These are phyloP conservation scores for Ustilaginoidea virens DNA, from an alignment of 2,329 filamentous ascomycete species.

Conservation along the genomic window DNA sequence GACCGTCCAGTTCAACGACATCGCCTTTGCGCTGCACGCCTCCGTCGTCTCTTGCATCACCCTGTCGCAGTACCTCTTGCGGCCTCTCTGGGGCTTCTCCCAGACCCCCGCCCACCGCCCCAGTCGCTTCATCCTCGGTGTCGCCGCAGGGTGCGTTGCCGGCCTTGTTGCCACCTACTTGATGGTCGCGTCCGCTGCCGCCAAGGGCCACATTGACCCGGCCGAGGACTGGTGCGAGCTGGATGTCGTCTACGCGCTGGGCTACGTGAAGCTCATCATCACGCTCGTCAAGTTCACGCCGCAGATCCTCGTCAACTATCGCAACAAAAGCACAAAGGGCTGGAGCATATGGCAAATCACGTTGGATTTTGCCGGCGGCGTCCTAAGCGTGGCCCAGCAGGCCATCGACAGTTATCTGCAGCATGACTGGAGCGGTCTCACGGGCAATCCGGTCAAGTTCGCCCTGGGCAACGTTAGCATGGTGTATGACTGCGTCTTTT, in stretches of 20 bases:
- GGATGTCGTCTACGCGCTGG: conserved; percentile 52
- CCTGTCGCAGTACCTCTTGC: conserved; percentile 69
- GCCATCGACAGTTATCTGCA: conserved; percentile 73
- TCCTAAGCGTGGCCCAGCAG: conserved; percentile 70
- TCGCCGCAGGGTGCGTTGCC: conserved; percentile 53
- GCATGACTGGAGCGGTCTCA: conserved; percentile 78
- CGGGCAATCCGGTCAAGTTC: conserved; percentile 85
- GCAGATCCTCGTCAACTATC: conserved; percentile 69
- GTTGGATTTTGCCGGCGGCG: conserved; percentile 66
- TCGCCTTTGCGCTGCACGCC: conserved; percentile 75
- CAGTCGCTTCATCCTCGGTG: conserved; percentile 46
- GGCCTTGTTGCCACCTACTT: conserved; percentile 38
- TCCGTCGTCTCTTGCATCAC: conserved; percentile 54
- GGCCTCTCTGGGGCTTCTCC: conserved; percentile 59
- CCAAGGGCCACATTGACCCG: conserved; percentile 19
- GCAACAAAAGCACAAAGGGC: conserved; percentile 69
- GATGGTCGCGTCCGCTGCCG: conserved; percentile 24
- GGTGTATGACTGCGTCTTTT: conserved; percentile 73
- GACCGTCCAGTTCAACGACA: conserved; percentile 79
- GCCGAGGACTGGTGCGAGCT: conserved; percentile 42
- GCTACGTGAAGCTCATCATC: conserved; percentile 78
- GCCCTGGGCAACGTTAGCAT: conserved; percentile 74
- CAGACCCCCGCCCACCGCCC: conserved; percentile 39
- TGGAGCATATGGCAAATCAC: conserved; percentile 81
- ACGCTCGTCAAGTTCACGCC: conserved; percentile 90